Evolutionary conservation across 2,329 filamentous ascomycete species (phyloP), one percentile per base, ranked within the genome.

Genomic region (Allantophomopsis cytisporea): DNA sequence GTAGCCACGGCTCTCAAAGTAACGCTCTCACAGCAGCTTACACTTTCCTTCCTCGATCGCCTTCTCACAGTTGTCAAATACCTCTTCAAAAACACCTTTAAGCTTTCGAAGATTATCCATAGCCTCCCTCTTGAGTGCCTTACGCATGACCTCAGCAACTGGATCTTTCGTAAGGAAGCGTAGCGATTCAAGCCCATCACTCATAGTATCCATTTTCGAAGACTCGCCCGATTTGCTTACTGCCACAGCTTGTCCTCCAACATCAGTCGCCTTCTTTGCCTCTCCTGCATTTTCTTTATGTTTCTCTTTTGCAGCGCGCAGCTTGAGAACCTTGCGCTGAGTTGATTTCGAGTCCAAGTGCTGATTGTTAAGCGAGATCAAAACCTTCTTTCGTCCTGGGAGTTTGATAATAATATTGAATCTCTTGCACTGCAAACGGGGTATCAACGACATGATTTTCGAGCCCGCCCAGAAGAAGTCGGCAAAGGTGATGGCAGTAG

Each of bases 351-450:
- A 28, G 23, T 28, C 23, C 0, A 44, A 12, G n/a, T 23, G 13
- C 2, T 32, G 37, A 32, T 46, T 33, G 30, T 50, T 45, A 5
- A 51, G n/a, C 5, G 40, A 41, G 2, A 49, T 44, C 6, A 42
- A 17, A 4, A 46, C n/a, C 16, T 34, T 39, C 18, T 39, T 42
- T 23, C 10, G 32, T 28, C 32, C 38, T 21, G 20, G 6, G 11
- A 50, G 48, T 14, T 50, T 54, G 4, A 54, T 18, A 2, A 55
- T 34, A 7, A 55, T 33, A 11, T 47, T 50, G 30, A 54, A 39
- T 3, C 31, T 39, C 35, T 43, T 46, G 18, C 50, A 51, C 12
- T 31, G 37, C 8, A 55, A 36, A 12, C 39, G 40, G 5, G 30
- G 38, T 11, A 54, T 36, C 15, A 43, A 41, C 13, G 12, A 36